Conservation (phyloP, 1,139 yeast species). For the Yamadazyma sp. region DNA sequence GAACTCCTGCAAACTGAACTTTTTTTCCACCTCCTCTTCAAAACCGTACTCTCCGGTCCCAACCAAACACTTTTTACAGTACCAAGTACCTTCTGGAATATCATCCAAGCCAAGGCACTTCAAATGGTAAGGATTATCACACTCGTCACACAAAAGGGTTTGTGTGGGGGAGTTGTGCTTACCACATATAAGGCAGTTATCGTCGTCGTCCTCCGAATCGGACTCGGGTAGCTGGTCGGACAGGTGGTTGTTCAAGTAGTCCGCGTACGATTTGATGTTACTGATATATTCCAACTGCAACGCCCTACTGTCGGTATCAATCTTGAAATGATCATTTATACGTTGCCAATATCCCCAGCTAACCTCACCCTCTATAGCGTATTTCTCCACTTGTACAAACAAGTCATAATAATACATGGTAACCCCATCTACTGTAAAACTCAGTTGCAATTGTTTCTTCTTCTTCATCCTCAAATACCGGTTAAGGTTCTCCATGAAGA, state of each 20-base stretch:
- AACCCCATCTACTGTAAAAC: slow-evolving; percentile 20
- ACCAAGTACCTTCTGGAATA: slow-evolving; percentile 68
- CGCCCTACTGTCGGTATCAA: slow-evolving; percentile 17
- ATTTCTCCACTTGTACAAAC: slow-evolving; percentile 43
- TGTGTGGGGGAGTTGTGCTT: slow-evolving; percentile 47
- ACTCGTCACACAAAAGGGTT: slow-evolving; percentile 69
- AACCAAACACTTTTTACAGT: slow-evolving; percentile 75
- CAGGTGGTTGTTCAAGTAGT: slow-evolving; percentile 31
- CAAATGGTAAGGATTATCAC: slow-evolving; percentile 68
- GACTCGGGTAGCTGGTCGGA: slow-evolving; percentile 23
- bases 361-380: slow-evolving; percentile 25
- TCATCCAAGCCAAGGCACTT: slow-evolving; percentile 51
- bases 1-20: slow-evolving; percentile 64
- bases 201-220: slow-evolving; percentile 35
- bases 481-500: slow-evolving; percentile 59
- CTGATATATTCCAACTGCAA: slow-evolving; percentile 34
- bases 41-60: slow-evolving; percentile 92
- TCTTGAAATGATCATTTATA: slow-evolving; percentile 28
- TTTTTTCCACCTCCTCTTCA: slow-evolving; percentile 61
- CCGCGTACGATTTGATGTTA: slow-evolving; percentile 45
- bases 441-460: slow-evolving; percentile 26
- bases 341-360: slow-evolving; percentile 31
- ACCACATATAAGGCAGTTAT: slow-evolving; percentile 56
- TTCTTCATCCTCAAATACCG: slow-evolving; percentile 53
- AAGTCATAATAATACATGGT: slow-evolving; percentile 54